A percentile compares a stretch with the other conserved stretches of the same genome.
phyloP scores from a whole-genome alignment of 257 asterid species.

The Oldenlandia corymbosa region DNA sequence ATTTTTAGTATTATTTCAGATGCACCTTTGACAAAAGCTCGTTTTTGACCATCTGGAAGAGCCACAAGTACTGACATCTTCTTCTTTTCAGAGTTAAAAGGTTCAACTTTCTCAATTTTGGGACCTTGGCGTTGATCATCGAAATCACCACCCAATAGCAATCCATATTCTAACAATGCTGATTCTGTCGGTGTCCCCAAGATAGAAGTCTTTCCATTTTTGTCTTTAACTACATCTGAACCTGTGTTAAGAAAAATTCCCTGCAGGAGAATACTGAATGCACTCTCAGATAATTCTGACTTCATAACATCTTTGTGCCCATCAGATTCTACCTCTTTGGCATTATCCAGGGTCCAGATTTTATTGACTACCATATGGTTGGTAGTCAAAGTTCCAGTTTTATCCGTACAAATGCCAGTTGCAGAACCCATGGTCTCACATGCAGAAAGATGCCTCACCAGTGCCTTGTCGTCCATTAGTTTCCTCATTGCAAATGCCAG shows the following conservation, averaged over 20 bases:
- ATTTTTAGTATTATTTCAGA: conserved; percentile 77
- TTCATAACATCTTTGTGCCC: conserved; percentile 28
- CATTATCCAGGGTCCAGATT: conserved; percentile 59
- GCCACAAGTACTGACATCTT: conserved; percentile 82
- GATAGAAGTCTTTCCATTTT: conserved; percentile 58
- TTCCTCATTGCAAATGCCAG: conserved; percentile 95
- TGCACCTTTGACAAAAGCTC: conserved; percentile 95
- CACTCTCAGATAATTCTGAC: conserved; percentile 42
- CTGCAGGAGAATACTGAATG: conserved; percentile 52
- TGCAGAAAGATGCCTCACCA: conserved; percentile 88
- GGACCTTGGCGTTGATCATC: conserved; percentile 48
- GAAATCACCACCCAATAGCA: conserved; percentile 77
- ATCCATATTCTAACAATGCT: conserved; percentile 79
- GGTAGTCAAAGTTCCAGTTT: conserved; percentile 94
- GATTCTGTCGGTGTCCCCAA: conserved; percentile 90
- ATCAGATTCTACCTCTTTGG: conserved; percentile 37
- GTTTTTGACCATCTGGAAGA: conserved; percentile 60
- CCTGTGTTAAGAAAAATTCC: conserved; percentile 74
- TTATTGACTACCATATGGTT: conserved; percentile 86
- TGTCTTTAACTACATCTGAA: conserved; percentile 79
- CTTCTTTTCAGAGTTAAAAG: conserved; percentile 92
- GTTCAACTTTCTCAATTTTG: conserved; percentile 72
- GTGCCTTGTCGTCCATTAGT: conserved; percentile 75
- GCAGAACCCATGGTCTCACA: conserved; percentile 99
- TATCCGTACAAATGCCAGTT: conserved; percentile 87